phyloP scores from a whole-genome alignment of 495 filamentous ascomycete genomes.

The Aspergillus egyptiacus region DNA sequence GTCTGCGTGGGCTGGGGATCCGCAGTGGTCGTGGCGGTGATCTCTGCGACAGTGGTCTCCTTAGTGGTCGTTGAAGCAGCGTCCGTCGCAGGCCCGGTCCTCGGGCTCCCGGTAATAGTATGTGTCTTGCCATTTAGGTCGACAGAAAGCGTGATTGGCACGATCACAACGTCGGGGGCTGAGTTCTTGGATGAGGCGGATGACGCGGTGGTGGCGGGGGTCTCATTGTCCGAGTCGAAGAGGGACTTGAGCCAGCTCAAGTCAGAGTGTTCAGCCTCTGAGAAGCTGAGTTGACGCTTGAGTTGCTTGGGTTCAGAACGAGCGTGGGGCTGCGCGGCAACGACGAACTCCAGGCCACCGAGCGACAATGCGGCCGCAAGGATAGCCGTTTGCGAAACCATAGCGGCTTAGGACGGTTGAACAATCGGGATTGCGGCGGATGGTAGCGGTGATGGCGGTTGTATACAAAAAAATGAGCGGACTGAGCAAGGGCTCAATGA shows the following conservation, averaged over 20 bases:
- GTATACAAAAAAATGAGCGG: slow-evolving; percentile 21
- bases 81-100: slow-evolving; percentile 7
- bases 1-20: background rate
- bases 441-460: slow-evolving; percentile 7
- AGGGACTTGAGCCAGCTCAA: slow-evolving; percentile 4
- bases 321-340: slow-evolving; percentile 40
- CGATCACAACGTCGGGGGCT: slow-evolving; percentile 19
- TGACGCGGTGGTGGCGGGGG: slow-evolving; percentile 8
- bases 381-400: slow-evolving; percentile 26
- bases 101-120: slow-evolving; percentile 19
- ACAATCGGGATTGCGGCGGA: slow-evolving; percentile 19
- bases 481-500: slow-evolving; percentile 22
- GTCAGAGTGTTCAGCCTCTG: background rate
- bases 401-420: slow-evolving; percentile 19
- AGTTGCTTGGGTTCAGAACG: slow-evolving; percentile 31
- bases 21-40: slow-evolving; percentile 9
- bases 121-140: slow-evolving; percentile 23
- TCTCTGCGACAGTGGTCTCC: slow-evolving; percentile 3
- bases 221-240: background rate
- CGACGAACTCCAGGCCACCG: slow-evolving; percentile 32
- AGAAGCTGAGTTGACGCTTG: slow-evolving; percentile 34
- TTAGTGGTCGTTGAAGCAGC: slow-evolving; percentile 12
- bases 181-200: slow-evolving; percentile 12
- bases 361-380: slow-evolving; percentile 32
- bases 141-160: slow-evolving; percentile 24